These are phyloP conservation scores for Arthrobotrys conoides DNA, from an alignment of 2,329 filamentous ascomycete species.

Conservation along the genomic window DNA sequence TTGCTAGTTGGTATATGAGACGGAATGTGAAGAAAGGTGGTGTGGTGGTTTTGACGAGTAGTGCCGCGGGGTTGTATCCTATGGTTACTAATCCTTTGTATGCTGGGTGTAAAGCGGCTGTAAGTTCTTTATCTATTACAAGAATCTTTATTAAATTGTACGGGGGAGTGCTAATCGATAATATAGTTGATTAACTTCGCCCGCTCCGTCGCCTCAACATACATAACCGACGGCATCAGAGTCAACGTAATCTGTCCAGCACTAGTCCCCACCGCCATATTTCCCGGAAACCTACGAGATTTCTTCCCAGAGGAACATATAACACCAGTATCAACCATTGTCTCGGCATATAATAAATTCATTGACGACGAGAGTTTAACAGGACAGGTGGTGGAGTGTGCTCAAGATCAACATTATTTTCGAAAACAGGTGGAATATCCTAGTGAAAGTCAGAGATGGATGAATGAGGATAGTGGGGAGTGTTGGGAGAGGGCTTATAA, in stretches of 20 bases:
- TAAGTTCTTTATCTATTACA: conserved; percentile 62
- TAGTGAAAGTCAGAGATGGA: conserved; percentile 68
- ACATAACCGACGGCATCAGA: conserved; percentile 65
- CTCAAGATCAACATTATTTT: conserved; percentile 67
- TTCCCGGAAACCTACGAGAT: conserved; percentile 63
- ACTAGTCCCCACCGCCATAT: conserved; percentile 66
- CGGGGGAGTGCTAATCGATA: conserved; percentile 46
- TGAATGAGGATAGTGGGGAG: conserved; percentile 56
- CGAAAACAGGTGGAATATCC: conserved; percentile 66
- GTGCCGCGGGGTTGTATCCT: conserved; percentile 66
- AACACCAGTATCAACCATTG: conserved; percentile 66
- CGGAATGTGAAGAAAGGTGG: conserved; percentile 66
- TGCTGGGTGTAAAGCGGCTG: conserved; percentile 46
- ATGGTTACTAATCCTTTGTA: conserved; percentile 61
- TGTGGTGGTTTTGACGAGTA: conserved; percentile 67
- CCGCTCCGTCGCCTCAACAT: conserved; percentile 64
- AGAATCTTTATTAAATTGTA: conserved; percentile 54
- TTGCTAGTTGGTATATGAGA: conserved; percentile 68
- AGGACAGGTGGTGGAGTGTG: conserved; percentile 68
- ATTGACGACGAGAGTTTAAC: conserved; percentile 65
- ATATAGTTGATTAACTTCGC: conserved; percentile 65
- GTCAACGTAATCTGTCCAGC: conserved; percentile 67
- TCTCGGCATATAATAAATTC: conserved; percentile 66
- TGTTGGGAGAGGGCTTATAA: conserved; percentile 53
- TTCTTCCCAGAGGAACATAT: conserved; percentile 65